Evolutionary conservation across 2,329 filamentous ascomycete species (phyloP).

Genomic region (Alternaria panax): DNA sequence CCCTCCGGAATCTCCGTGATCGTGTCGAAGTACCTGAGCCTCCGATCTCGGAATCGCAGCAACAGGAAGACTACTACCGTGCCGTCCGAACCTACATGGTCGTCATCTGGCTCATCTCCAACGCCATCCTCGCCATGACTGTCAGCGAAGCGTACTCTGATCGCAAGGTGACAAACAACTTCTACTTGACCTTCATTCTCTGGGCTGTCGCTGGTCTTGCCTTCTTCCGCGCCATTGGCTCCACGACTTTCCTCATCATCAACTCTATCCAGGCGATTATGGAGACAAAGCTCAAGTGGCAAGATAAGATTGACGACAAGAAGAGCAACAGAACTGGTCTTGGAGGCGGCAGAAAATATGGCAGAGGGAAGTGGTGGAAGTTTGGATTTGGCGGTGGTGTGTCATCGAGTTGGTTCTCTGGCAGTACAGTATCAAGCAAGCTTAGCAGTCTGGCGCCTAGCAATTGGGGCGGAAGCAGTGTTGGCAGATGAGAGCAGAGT

Average conservation of each 20-base stretch:
- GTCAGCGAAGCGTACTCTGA: constrained; percentile 84
- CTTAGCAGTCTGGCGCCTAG: constrained; percentile 43
- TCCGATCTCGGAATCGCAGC: constrained; percentile 73
- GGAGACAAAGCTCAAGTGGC: constrained; percentile 78
- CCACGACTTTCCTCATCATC: constrained; percentile 80
- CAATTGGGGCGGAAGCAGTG: constrained; percentile 44
- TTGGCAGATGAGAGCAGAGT: constrained; percentile 21
- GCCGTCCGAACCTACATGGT: constrained; percentile 98
- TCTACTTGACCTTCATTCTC: constrained; percentile 90
- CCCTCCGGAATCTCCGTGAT: constrained; percentile 92
- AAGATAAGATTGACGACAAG: constrained; percentile 45
- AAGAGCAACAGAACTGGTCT: constrained; percentile 35
- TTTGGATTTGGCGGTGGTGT: constrained; percentile 42
- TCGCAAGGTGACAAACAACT: constrained; percentile 77
- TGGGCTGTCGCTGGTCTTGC: constrained; percentile 90
- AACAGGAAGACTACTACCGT: constrained; percentile 99
- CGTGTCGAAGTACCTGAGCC: constrained; percentile 78
- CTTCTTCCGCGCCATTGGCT: constrained; percentile 85
- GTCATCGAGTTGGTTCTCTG: constrained; percentile 46
- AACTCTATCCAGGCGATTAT: constrained; percentile 84
- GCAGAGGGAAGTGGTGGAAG: constrained; percentile 25
- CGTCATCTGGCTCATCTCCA: constrained; percentile 89
- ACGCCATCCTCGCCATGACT: constrained; percentile 91
- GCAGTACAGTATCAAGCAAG: constrained; percentile 50
- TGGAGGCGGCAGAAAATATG: constrained; percentile 35